phyloP scores from a whole-genome alignment of 2,329 filamentous ascomycete species.

The Aureobasidium sp. region DNA sequence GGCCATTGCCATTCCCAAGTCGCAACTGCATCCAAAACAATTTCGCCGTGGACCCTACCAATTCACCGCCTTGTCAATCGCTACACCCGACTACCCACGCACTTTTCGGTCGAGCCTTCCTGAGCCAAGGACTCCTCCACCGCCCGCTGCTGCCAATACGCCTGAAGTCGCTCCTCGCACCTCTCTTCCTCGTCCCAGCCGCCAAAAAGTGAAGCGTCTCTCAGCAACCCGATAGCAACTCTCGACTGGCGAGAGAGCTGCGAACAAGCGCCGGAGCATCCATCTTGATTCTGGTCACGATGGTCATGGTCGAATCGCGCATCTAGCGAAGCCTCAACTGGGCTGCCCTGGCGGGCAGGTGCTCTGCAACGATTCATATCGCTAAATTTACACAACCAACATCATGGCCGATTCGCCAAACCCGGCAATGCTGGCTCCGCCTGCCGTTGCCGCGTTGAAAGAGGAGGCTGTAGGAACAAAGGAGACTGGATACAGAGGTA shows the following conservation, averaged over 20 bases:
- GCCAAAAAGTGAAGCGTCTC: background rate
- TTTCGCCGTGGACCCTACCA: background rate
- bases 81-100: background rate
- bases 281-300: slow-evolving; percentile 15
- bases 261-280: background rate
- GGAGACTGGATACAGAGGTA: slow-evolving; percentile 19
- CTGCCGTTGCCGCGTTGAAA: slow-evolving; percentile 36
- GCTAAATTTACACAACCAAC: background rate
- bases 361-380: slow-evolving; percentile 10
- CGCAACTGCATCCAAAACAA: background rate
- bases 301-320: slow-evolving; percentile 13
- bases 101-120: background rate
- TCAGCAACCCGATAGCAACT: background rate
- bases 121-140: background rate
- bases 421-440: slow-evolving; percentile 31
- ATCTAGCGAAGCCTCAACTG: slow-evolving; percentile 10
- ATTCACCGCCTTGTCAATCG: background rate
- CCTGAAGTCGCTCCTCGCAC: background rate
- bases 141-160: background rate
- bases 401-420: slow-evolving; percentile 8
- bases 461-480: slow-evolving; percentile 27
- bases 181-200: background rate
- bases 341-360: slow-evolving; percentile 15
- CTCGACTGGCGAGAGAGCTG: background rate
- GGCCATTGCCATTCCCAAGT: slow-evolving; percentile 5